Conservation (phyloP, 2,329 filamentous ascomycete genomes). For the Amylocarpus encephaloides region DNA sequence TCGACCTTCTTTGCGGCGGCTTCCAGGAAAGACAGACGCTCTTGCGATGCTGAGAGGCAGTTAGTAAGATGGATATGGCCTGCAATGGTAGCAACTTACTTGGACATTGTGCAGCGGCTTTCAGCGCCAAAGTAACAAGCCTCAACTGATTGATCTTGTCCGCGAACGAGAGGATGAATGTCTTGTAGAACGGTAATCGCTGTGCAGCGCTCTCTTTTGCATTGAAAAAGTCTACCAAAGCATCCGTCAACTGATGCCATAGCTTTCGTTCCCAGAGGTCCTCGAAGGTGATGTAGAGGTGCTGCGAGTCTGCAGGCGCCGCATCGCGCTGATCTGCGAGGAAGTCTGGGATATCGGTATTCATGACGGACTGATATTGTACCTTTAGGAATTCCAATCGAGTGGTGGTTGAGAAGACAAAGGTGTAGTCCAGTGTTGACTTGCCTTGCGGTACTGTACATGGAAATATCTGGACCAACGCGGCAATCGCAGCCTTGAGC, state of each 20-base stretch:
- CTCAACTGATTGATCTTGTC: slow-evolving; percentile 99
- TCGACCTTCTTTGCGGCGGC: slow-evolving; percentile 82
- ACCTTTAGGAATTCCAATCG: not conserved
- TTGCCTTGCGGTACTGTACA: too few relatives aligned
- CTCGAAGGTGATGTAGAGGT: slow-evolving; percentile 85
- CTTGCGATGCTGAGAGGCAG: slow-evolving; percentile 62
- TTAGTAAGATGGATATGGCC: slow-evolving; percentile 7
- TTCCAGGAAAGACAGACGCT: slow-evolving; percentile 79
- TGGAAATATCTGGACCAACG: too few relatives aligned
- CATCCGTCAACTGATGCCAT: slow-evolving; percentile 96
- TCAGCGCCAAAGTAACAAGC: slow-evolving; percentile 83
- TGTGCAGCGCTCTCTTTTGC: slow-evolving; percentile 73
- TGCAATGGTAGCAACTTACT: slow-evolving; percentile 41
- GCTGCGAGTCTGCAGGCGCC: slow-evolving; percentile 81
- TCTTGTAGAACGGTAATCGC: slow-evolving; percentile 85
- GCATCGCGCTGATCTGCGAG: slow-evolving; percentile 83
- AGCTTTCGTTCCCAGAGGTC: slow-evolving; percentile 97
- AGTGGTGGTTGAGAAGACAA: slow-evolving; percentile 1
- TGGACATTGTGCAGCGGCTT: slow-evolving; percentile 77
- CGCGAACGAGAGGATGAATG: slow-evolving; percentile 91
- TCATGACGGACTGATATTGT: slow-evolving; percentile 49
- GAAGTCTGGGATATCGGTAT: slow-evolving; percentile 85
- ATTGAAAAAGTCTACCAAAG: slow-evolving; percentile 82
- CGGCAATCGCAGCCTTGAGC: slow-evolving; percentile 15
- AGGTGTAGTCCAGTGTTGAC: slow-evolving; percentile 8